Base-by-base conservation (phyloP, 306 rosid genomes). In the Hylodesmum podocarpum region DNA sequence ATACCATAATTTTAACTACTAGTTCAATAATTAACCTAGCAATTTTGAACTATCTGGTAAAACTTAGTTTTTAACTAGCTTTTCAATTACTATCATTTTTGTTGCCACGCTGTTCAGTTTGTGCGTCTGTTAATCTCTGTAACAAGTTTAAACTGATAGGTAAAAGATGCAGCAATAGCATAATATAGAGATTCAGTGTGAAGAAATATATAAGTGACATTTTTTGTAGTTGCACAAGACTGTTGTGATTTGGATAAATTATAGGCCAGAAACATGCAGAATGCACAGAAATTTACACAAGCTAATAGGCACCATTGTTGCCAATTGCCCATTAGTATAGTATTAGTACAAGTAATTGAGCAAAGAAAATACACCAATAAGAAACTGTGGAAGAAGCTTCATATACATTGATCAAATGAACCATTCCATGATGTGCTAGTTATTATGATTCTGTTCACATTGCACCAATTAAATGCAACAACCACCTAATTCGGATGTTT, bases 401-500 rank as follows among this genome's bases (percentile, higher is more conserved):
- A 87, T 81, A 73, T 89, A 85, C 90, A 83, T 15, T 2, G 76
- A 80, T 75, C 73, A 46, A 80, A 84, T 7, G 21, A 78, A 76
- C 61, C 22, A 58, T 79, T 84, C 58, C 78, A 51, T 73, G 55
- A 70, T 69, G 46, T 72, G 72, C 7, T 72, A 76, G 72, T 82
- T 79, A 70, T 82, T 79, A 70, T 41, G 71, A 69, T 62, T 68
- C 55, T 59, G 79, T 47, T 21, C 61, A n/a, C 29, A 5, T 10
- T 58, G 65, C 43, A 28, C 39, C 66, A 61, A 19, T 92, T 79
- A 95, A 5, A 65, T 72, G 86, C 99, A 96, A 75, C 99, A 92
- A 53, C 78, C 87, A 19, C 75, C 63, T 49, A 41, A 36, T 69
- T 86, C 76, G 24, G 91, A 72, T 74, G 87, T 40, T 69, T 83